Conservation (phyloP, 768 basidiomycete species). For the Dacryopinax primogenitus region DNA sequence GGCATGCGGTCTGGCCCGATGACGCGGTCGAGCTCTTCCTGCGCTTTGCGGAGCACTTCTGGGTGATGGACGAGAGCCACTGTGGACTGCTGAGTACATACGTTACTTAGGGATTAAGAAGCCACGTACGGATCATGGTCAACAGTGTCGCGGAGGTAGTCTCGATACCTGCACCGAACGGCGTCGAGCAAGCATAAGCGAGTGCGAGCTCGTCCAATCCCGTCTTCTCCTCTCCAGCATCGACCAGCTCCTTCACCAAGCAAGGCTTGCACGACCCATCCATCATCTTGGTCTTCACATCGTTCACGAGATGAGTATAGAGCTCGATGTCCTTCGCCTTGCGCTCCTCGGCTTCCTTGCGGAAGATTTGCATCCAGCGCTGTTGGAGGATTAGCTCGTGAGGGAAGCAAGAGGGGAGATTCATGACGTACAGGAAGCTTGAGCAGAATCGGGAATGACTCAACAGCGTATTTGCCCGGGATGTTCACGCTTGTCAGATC, state of each 20-base stretch:
- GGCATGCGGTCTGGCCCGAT: constrained; percentile 20
- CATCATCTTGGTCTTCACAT: constrained; percentile 34
- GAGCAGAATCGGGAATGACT: not conserved
- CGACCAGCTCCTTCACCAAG: constrained; percentile 31
- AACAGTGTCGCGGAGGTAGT: not conserved
- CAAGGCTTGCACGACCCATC: constrained; percentile 32
- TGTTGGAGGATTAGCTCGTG: not conserved
- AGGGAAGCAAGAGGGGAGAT: not conserved
- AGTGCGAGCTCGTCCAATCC: constrained; percentile 35
- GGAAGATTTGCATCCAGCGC: constrained; percentile 9
- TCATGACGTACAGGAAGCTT: not conserved
- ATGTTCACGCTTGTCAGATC: constrained; percentile 8
- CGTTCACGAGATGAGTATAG: constrained; percentile 31
- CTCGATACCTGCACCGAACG: not conserved
- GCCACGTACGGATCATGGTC: not conserved
- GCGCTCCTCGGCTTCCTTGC: constrained; percentile 24
- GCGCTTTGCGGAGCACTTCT: not conserved
- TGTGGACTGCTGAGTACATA: not conserved
- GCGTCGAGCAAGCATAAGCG: constrained; percentile 29
- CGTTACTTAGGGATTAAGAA: not conserved
- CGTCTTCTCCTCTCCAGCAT: constrained; percentile 26
- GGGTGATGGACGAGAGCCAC: constrained; percentile 10
- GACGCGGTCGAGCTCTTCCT: constrained; percentile 11
- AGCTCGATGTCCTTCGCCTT: constrained; percentile 31
- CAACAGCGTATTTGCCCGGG: constrained; percentile 5